Base-by-base conservation (phyloP, 2,329 filamentous ascomycete species). In the Orbilia brochopaga region DNA sequence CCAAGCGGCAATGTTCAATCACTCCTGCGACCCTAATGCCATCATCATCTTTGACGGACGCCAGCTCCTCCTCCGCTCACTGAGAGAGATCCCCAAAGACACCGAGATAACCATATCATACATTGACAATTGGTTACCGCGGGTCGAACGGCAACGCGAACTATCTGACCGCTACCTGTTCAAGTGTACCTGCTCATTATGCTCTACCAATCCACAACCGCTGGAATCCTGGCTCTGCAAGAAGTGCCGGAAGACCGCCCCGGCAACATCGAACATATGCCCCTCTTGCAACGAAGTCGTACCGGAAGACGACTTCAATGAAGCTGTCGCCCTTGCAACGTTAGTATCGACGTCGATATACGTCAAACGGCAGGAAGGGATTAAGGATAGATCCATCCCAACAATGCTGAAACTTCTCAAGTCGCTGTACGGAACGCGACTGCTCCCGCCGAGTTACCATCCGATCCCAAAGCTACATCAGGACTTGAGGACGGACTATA, bases 91-190 rank as follows among this genome's bases (percentile, higher is more conserved):
- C 69, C 77, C 79, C 17, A 80, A 82, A 65, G 82, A 81, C 70
- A 83, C 86, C 30, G 85, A 89, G 76, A 80, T 88, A 30, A 84
- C 82, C 74, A 85, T 88, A 67, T 84, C 85, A 1, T 89, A 89
- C 76, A 81, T 87, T 72, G 86, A 88, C 75, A 80, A 80, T 37
- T 85, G 83, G 0, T 82, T 83, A 42, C 82, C 85, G 0, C 81
- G 80, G 24, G 74, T 79, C 7, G 79, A 80, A n/a, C 83, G 86
- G 1, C 83, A 83, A 73, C 78, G 78, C 1, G 83, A 86, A 74
- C 81, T 88, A 0, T 78, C 78, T 52, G 78, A 81, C 23, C 81
- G 83, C 27, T 88, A 86, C 79, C 85, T 83, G 77, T 88, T 88
- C 78, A 79, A 78, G 13, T 88, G 86, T 78, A 76, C 76, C 44